Evolutionary conservation across 805 yeast species (phyloP).

Genomic region (Hanseniaspora taiwanica): DNA sequence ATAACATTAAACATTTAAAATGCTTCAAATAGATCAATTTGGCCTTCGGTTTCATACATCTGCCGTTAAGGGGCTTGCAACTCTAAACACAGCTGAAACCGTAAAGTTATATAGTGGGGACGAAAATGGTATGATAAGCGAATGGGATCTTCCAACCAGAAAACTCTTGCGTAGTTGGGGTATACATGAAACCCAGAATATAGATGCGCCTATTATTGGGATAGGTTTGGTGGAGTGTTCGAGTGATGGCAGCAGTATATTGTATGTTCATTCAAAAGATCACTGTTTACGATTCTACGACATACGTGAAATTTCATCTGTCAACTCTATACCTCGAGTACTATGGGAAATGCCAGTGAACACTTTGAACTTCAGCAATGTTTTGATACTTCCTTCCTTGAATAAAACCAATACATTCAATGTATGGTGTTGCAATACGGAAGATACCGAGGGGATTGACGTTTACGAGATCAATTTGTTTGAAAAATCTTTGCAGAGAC

Average conservation of each 20-base stretch:
- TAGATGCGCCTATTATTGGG: slow-evolving; percentile 9
- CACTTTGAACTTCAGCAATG: slow-evolving; percentile 22
- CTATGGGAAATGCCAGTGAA: slow-evolving; percentile 17
- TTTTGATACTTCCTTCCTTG: slow-evolving; percentile 7
- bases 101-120: slow-evolving; percentile 18
- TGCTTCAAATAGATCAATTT: slow-evolving; percentile 1
- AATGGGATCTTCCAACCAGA: slow-evolving; percentile 20
- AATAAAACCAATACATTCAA: slow-evolving; percentile 6
- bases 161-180: slow-evolving; percentile 11
- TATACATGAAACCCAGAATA: slow-evolving; percentile 8
- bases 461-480: slow-evolving; percentile 11
- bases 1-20: no score
- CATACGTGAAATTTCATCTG: background rate
- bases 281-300: background rate
- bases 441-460: slow-evolving; percentile 18
- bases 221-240: slow-evolving; percentile 9
- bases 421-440: slow-evolving; percentile 20
- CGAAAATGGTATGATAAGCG: slow-evolving; percentile 12
- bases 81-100: background rate
- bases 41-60: slow-evolving; percentile 13
- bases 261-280: slow-evolving; percentile 1
- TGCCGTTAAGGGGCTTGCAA: slow-evolving; percentile 9
- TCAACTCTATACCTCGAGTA: background rate
- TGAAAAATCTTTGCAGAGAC: slow-evolving; percentile 9
- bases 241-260: slow-evolving; percentile 13